A percentile compares a stretch with the other conserved stretches of the same genome.
phyloP scores from a whole-genome alignment of 2,329 filamentous ascomycete genomes.

The Pestalotiopsis sp. region DNA sequence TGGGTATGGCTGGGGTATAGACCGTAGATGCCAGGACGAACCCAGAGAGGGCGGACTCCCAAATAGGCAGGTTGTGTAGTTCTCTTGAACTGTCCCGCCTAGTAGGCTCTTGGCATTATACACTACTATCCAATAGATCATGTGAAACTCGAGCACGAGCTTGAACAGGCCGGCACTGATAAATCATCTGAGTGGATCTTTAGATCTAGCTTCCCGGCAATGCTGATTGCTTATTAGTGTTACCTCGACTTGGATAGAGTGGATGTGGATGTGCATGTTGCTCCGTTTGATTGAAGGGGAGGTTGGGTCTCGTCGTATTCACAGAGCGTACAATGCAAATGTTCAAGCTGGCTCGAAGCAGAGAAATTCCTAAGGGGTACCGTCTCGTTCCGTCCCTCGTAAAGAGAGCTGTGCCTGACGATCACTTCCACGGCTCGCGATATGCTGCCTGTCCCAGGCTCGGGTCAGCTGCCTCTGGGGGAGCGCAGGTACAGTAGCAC shows the following conservation, averaged over 20 bases:
- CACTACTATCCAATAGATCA: neutral
- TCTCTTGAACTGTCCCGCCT: neutral
- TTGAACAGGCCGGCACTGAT: neutral
- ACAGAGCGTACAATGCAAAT: no score
- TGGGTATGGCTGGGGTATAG: no score
- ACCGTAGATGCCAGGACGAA: no score
- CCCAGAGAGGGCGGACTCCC: neutral
- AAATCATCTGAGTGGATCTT: neutral
- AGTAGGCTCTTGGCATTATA: slow-evolving; percentile 1
- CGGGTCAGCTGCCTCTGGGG: neutral
- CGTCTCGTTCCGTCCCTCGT: neutral
- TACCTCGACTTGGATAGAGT: neutral
- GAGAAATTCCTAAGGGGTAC: no score
- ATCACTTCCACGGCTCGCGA: neutral
- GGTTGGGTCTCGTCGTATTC: no score
- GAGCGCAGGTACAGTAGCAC: neutral
- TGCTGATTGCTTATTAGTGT: neutral
- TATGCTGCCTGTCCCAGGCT: neutral
- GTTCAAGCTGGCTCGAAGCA: no score
- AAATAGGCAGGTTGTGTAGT: slow-evolving; percentile 12
- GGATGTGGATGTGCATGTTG: no score
- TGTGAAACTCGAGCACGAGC: neutral
- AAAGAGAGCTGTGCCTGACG: neutral
- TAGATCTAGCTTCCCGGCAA: neutral
- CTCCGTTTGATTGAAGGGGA: no score